A percentile compares a stretch with the other conserved stretches of the same genome.
Evolutionary conservation across 2,329 filamentous ascomycete genomes (phyloP).

Genomic region (Sporothrix dimorphospora): DNA sequence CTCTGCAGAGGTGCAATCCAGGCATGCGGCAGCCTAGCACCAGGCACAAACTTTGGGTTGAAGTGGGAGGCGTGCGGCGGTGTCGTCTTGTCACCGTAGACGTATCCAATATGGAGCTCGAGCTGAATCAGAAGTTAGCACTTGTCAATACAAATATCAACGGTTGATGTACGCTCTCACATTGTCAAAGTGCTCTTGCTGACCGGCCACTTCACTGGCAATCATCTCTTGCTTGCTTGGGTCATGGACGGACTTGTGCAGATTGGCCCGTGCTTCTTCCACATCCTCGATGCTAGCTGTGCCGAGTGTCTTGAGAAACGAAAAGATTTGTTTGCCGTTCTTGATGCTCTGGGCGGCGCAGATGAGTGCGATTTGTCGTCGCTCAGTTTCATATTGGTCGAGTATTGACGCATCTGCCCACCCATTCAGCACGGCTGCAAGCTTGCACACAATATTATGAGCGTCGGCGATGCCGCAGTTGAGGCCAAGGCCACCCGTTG

Average conservation of each 20-base stretch:
- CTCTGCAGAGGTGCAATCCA: neutral
- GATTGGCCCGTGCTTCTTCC: neutral
- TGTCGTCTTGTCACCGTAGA: neutral
- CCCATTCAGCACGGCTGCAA: neutral
- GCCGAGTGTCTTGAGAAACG: neutral
- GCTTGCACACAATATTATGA: neutral
- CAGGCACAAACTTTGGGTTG: neutral
- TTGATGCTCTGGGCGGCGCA: neutral
- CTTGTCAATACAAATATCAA: neutral
- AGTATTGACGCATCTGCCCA: neutral
- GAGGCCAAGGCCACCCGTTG: neutral
- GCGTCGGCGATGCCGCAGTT: neutral
- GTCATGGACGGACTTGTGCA: neutral
- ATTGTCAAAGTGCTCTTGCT: constrained; percentile 5
- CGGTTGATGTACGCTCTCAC: neutral
- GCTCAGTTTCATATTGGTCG: neutral
- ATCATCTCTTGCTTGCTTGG: neutral
- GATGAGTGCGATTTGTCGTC: neutral
- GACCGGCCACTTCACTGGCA: neutral
- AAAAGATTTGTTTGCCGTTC: neutral
- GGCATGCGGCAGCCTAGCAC: neutral
- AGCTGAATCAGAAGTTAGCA: neutral
- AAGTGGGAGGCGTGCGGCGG: neutral
- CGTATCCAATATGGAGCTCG: neutral
- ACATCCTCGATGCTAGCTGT: neutral